Evolutionary conservation across 805 yeast genomes (phyloP), one percentile per base, ranked within the genome.

Genomic region (Metschnikowia cubensis): DNA sequence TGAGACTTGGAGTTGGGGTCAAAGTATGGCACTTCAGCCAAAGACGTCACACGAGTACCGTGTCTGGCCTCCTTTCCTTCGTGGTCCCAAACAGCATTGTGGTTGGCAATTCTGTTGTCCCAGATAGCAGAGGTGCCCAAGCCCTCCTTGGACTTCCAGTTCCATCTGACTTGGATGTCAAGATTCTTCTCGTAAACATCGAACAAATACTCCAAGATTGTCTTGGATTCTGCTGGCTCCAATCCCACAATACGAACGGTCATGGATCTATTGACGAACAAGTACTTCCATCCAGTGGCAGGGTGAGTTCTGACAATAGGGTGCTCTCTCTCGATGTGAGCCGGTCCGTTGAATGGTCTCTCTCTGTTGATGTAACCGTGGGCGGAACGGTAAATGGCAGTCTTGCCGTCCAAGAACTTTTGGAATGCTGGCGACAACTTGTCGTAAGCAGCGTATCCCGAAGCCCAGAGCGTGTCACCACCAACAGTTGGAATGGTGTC

Each of bases 391-490:
- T 70, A 72, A 39, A 73, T 65, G 21, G 80, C 82, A 11, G 68
- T 66, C 64, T 78, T 77, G 13, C 81, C 82, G 51, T 80, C 83
- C 58, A 79, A 68, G 59, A 79, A 79, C 53, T 68, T 52, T 61
- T 76, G 76, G 43, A 80, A 66, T 1, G 75, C 76, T 20, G 79
- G 79, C 2, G 82, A 77, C 49, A 80, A 68, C 63, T 76, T 76
- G 57, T 80, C 84, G 60, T 75, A 80, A 36, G 83, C 81, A 45
- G 74, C 83, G 55, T 79, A 79, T n/a, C 83, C 83, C 37, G 81
- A 74, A 3, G 78, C 62, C 81, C 82, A 80, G n/a, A 69, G 54
- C 14, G 84, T 80, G 60, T 80, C 84, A 51, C 84, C 84, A 44
- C 84, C 84, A 31, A 71, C 73, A 1, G 59, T 59, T 6, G 82